A percentile compares a stretch with the other conserved stretches of the same genome.
These are phyloP conservation scores for Chlorencoelia australis DNA, from an alignment of 2,329 filamentous ascomycete species.

Conservation along the genomic window DNA sequence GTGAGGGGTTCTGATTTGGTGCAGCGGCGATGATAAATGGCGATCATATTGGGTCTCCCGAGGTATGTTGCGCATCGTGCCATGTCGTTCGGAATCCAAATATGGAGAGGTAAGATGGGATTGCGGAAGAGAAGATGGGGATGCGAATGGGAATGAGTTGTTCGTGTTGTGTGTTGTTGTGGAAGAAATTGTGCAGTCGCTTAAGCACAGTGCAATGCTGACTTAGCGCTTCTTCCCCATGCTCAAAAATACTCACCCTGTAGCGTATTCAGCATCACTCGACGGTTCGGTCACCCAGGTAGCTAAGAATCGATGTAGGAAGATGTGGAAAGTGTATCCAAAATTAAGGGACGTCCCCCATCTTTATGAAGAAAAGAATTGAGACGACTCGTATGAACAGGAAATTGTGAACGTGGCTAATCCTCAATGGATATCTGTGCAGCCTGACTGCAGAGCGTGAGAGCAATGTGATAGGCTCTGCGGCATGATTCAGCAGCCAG, in stretches of 20 bases:
- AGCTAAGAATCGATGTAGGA: neutral
- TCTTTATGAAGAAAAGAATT: constrained; percentile 22
- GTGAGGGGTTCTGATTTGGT: too few species aligned
- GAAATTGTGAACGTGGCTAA: constrained; percentile 26
- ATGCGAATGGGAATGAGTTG: neutral
- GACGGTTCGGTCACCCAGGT: constrained; percentile 1
- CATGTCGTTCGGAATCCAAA: constrained; percentile 56
- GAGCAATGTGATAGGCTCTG: constrained; percentile 25
- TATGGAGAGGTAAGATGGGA: constrained; percentile 18
- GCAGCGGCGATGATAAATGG: constrained; percentile 3
- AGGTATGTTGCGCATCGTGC: too few species aligned
- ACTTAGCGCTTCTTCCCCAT: constrained; percentile 2
- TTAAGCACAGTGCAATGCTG: too few species aligned
- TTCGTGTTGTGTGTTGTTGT: too few species aligned
- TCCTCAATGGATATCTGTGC: constrained; percentile 24
- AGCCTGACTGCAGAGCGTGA: constrained; percentile 25
- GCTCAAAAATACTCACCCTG: constrained; percentile 4
- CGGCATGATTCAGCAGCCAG: constrained; percentile 21
- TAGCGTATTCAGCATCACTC: constrained; percentile 4
- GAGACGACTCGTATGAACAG: constrained; percentile 18
- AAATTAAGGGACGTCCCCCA: constrained; percentile 10
- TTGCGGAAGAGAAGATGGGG: constrained; percentile 1
- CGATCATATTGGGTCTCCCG: constrained; percentile 3
- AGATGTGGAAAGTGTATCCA: constrained; percentile 3
- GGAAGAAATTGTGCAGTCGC: too few species aligned